Percentiles rank a stretch among this genome's conserved stretches.
These are phyloP conservation scores for Fusarium metavorans DNA, from an alignment of 2,329 filamentous ascomycete species.

Conservation along the genomic window DNA sequence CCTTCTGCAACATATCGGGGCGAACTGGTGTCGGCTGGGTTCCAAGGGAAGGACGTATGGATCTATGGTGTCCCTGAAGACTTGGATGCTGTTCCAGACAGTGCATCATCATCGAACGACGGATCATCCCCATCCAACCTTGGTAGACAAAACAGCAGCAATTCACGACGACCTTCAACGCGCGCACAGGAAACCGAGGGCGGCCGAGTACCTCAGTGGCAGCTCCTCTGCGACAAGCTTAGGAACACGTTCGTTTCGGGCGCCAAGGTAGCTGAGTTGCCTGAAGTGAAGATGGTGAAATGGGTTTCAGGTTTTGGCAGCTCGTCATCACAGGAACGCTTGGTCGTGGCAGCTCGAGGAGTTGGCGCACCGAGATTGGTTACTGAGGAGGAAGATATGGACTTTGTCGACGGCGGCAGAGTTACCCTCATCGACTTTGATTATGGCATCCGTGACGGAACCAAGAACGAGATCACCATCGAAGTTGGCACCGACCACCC, in stretches of 20 bases:
- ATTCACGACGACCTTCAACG: conserved; percentile 49
- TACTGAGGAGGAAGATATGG: conserved; percentile 77
- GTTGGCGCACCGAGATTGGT: conserved; percentile 68
- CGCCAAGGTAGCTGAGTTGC: conserved; percentile 71
- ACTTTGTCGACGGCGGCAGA: conserved; percentile 83
- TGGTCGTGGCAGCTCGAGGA: conserved; percentile 80
- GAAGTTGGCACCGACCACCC: conserved; percentile 79
- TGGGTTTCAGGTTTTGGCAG: conserved; percentile 73
- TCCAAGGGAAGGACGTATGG: conserved; percentile 79
- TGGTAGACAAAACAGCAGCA: conserved; percentile 47
- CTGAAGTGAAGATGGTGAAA: conserved; percentile 75
- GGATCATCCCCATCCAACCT: conserved; percentile 42
- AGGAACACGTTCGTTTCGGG: conserved; percentile 80
- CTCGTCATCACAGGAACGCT: conserved; percentile 63
- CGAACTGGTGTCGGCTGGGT: conserved; percentile 79
- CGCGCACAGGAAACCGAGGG: conserved; percentile 46
- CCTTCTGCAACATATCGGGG: conserved; percentile 77
- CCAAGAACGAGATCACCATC: conserved; percentile 70
- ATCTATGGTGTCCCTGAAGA: conserved; percentile 83
- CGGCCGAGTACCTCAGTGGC: conserved; percentile 72
- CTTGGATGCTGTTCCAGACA: conserved; percentile 71
- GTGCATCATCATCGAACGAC: conserved; percentile 30
- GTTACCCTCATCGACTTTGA: conserved; percentile 81
- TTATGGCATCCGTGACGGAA: conserved; percentile 68
- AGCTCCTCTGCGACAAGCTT: conserved; percentile 74